These are phyloP conservation scores for Hyphopichia wangnamkhiaoensis DNA, from an alignment of 1,139 yeast genomes.

Conservation along the genomic window DNA sequence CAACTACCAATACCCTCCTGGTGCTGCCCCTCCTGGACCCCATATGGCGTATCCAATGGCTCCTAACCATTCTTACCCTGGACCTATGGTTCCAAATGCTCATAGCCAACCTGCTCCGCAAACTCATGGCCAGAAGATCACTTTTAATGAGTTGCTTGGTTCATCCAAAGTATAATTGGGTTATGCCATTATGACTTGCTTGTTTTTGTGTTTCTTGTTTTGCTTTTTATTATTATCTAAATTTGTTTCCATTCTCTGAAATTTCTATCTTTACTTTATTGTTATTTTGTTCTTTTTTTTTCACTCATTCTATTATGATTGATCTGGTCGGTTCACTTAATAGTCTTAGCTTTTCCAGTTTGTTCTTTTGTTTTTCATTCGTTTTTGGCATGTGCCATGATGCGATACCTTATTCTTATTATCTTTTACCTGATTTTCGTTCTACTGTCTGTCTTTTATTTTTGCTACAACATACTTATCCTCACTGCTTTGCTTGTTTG, in stretches of 20 bases:
- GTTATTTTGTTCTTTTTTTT: slow-evolving; percentile 4
- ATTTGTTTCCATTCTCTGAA: slow-evolving; percentile 2
- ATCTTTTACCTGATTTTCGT: no score
- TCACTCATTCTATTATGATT: slow-evolving; percentile 1
- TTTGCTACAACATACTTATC: no score
- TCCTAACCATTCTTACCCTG: slow-evolving; percentile 9
- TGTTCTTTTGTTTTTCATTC: slow-evolving; percentile 4
- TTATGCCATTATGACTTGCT: slow-evolving; percentile 1
- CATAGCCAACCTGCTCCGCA: slow-evolving; percentile 8
- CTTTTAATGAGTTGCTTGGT: slow-evolving; percentile 44
- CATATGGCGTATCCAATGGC: slow-evolving; percentile 4
- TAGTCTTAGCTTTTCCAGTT: background rate
- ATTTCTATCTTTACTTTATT: background rate
- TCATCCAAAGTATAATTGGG: slow-evolving; percentile 26
- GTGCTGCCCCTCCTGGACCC: slow-evolving; percentile 8
- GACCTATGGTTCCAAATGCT: slow-evolving; percentile 5
- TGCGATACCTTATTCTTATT: no score
- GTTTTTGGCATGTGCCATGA: no score
- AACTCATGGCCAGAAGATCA: slow-evolving; percentile 38
- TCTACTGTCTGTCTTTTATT: no score
- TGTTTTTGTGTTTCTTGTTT: slow-evolving; percentile 1
- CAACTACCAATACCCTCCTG: slow-evolving; percentile 16
- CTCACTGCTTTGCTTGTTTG: no score
- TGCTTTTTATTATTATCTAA: slow-evolving; percentile 2
- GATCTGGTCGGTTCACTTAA: background rate